phyloP scores from a whole-genome alignment of 805 yeast species.

The Barnettozyma californica region DNA sequence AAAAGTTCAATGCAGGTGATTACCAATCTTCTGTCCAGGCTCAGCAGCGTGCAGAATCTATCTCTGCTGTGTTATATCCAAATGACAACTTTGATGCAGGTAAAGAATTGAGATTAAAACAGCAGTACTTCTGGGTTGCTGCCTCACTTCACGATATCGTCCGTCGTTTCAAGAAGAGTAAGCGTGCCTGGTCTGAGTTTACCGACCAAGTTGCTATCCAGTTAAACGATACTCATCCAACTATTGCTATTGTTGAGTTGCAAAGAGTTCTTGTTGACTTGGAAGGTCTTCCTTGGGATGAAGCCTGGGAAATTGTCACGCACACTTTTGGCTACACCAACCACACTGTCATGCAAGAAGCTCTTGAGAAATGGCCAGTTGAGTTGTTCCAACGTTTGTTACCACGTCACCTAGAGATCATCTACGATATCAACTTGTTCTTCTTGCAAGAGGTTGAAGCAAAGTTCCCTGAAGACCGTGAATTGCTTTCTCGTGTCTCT shows the following conservation, averaged over 20 bases:
- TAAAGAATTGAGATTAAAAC: conserved; percentile 87
- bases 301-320: conserved; percentile 82
- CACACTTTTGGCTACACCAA: conserved; percentile 86
- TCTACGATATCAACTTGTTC: conserved; percentile 76
- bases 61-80: conserved; percentile 89
- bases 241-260: conserved; percentile 83
- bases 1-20: conserved; percentile 88
- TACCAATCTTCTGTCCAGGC: conserved; percentile 76
- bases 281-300: conserved; percentile 76
- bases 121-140: conserved; percentile 95
- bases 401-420: conserved; percentile 88
- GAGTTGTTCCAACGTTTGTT: conserved; percentile 69
- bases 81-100: conserved; percentile 91
- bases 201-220: conserved; percentile 88
- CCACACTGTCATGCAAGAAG: conserved; percentile 93
- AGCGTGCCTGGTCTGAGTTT: conserved; percentile 74
- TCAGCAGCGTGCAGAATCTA: conserved; percentile 87
- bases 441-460: conserved; percentile 74
- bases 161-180: conserved; percentile 79
- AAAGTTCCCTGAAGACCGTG: conserved; percentile 68
- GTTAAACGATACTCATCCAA: conserved; percentile 92
- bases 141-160: conserved; percentile 90
- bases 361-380: conserved; percentile 93
- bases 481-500: conserved; percentile 63
- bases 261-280: conserved; percentile 81